Evolutionary conservation across 768 basidiomycete genomes (phyloP), one percentile per base, ranked within the genome.

Genomic region (Auriscalpium vulgare): DNA sequence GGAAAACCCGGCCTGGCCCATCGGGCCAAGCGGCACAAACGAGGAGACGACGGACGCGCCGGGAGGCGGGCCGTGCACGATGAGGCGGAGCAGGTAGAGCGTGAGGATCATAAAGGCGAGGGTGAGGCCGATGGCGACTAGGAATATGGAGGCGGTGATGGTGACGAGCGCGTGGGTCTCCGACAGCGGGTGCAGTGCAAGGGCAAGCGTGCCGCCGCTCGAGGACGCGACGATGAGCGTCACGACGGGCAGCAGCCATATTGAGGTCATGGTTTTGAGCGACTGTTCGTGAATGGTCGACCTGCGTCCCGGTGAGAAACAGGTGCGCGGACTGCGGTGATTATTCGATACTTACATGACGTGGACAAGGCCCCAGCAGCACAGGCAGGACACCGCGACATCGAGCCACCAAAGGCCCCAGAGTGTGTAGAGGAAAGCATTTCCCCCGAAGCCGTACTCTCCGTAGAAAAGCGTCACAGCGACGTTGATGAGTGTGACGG

Each of bases 211-310:
- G 1, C 78, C 84, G 1, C 88, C 88, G 0, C 82, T 74, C 1
- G 89, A 84, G 1, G 86, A 76, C 1, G 79, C 81, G 64, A 91
- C 89, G 46, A 87, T 78, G 14, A 85, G 75, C 0, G 88, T 81
- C 3, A 91, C 84, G 10, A 88, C 79, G 0, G 90, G 90, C 35
- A 91, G 81, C 8, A 91, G 72, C 88, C 88, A 91, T 19, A 75
- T 67, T 21, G 83, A 70, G 0, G 82, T 82, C 77, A 89, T 78
- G 1, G 70, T 65, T 45, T 77, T 71, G 6, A 84, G 63, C 0
- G 80, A 68, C 63, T 89, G 84, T 7, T 72, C 70, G 17, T 90
- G 85, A 10, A 37, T 37, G 21, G 55, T 44, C 8, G 52, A 53
- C 53, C 55, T 43, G 40, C 17, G 40, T 17, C 14, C 17, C 13